Evolutionary conservation across 805 yeast genomes (phyloP).

Genomic region (Isabelozyma gotoi): DNA sequence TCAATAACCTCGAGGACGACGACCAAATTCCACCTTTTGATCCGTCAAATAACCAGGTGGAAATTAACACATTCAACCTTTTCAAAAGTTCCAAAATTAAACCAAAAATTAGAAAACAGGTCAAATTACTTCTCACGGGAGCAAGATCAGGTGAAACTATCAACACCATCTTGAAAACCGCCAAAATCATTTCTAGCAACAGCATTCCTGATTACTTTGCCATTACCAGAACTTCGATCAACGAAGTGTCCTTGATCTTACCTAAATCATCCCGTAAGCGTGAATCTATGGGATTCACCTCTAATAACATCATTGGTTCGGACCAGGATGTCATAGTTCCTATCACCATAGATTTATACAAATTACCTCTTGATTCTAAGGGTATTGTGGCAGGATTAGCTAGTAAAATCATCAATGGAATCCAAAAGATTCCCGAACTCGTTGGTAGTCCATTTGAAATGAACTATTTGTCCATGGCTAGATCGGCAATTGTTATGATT

Average conservation of each 20-base stretch:
- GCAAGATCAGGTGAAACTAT: slow-evolving; percentile 52
- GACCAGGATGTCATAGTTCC: slow-evolving; percentile 58
- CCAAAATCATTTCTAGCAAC: slow-evolving; percentile 32
- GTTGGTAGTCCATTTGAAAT: slow-evolving; percentile 39
- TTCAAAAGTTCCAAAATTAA: slow-evolving; percentile 37
- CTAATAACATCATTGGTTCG: slow-evolving; percentile 51
- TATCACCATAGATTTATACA: slow-evolving; percentile 50
- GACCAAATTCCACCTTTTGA: neutral
- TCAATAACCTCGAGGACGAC: neutral
- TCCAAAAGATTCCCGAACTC: slow-evolving; percentile 12
- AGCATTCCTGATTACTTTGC: slow-evolving; percentile 47
- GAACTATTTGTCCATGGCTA: slow-evolving; percentile 61
- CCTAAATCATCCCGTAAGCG: slow-evolving; percentile 41
- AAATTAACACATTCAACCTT: slow-evolving; percentile 31
- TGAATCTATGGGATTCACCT: slow-evolving; percentile 37
- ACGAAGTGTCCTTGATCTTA: slow-evolving; percentile 49
- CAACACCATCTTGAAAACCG: slow-evolving; percentile 42
- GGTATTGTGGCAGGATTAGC: slow-evolving; percentile 72
- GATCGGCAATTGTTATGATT: slow-evolving; percentile 58
- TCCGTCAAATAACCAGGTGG: slow-evolving; percentile 17
- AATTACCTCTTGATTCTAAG: slow-evolving; percentile 56
- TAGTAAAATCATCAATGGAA: slow-evolving; percentile 40
- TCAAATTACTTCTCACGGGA: slow-evolving; percentile 54
- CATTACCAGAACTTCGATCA: slow-evolving; percentile 50
- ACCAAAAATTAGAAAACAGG: slow-evolving; percentile 43